Evolutionary conservation across 768 basidiomycete species (phyloP).

Genomic region (Panaeolus cyanescens): DNA sequence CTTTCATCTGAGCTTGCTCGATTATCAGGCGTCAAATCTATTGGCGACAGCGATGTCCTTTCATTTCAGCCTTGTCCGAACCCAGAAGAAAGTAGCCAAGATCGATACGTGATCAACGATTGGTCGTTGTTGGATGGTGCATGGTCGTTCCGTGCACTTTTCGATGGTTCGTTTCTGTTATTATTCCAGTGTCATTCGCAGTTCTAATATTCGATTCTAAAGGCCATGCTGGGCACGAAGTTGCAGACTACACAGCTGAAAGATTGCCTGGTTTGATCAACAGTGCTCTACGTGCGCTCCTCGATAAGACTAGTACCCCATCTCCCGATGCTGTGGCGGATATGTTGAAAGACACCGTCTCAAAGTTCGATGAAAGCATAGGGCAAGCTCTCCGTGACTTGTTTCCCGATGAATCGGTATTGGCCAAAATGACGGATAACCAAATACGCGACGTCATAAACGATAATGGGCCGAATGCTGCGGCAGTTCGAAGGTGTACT

Average conservation of each 20-base stretch:
- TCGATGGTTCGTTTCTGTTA: slow-evolving; percentile 40
- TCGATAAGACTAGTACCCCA: slow-evolving; percentile 12
- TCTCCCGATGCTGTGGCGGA: slow-evolving; percentile 25
- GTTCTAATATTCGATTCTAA: slow-evolving; percentile 4
- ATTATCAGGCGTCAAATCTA: slow-evolving; percentile 31
- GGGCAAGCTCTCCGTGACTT: slow-evolving; percentile 37
- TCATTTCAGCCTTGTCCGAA: slow-evolving; percentile 49
- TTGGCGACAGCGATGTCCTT: slow-evolving; percentile 38
- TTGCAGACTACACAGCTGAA: slow-evolving; percentile 40
- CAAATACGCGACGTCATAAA: slow-evolving; percentile 43
- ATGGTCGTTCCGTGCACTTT: slow-evolving; percentile 48
- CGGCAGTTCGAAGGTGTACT: slow-evolving; percentile 46
- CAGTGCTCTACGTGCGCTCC: slow-evolving; percentile 19
- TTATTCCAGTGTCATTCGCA: not conserved
- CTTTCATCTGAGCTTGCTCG: slow-evolving; percentile 42
- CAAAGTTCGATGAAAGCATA: slow-evolving; percentile 38
- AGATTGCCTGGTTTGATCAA: slow-evolving; percentile 34
- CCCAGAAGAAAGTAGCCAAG: slow-evolving; percentile 42
- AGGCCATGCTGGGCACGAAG: slow-evolving; percentile 51
- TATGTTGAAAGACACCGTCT: slow-evolving; percentile 35
- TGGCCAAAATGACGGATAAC: slow-evolving; percentile 36
- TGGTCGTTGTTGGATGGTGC: slow-evolving; percentile 38
- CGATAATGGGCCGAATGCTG: slow-evolving; percentile 32
- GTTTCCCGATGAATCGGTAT: slow-evolving; percentile 38
- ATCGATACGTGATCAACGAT: slow-evolving; percentile 43